Evolutionary conservation across 257 asterid genomes (phyloP), one percentile per base, ranked within the genome.

Genomic region (Jacaranda mimosifolia): DNA sequence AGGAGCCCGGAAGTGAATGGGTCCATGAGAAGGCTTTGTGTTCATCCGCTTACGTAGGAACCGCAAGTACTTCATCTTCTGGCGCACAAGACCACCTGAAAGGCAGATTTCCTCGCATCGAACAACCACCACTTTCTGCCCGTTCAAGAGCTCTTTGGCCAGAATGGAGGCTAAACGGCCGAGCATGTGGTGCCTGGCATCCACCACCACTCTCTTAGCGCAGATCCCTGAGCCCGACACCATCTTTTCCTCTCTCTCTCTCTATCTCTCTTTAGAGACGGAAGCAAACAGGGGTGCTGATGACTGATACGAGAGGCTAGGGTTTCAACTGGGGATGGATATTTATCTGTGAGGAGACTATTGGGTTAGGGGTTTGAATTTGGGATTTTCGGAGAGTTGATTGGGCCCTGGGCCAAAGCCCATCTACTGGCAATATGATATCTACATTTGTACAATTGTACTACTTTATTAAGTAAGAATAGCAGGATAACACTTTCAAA

Each of bases 1-100:
- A 4, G 87, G 90, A n/a, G 90, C 90, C 19, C 87, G 85, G 83
- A 86, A 86, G 38, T 86, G 87, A 45, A 86, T 86, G n/a, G 90
- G 90, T 0, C 90, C 90, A 35, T 86, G 90, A 21, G 90, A 83
- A 36, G 87, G 90, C 73, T 86, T 86, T 0, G 90, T 83, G 77
- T 86, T 86, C 90, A 86, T 86, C 57, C 90, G 56, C 84, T 86
- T 86, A 15, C 90, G 85, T 10, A 86, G 83, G 42, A 86, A 86
- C 73, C 90, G 66, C 73, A 81, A 18, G 36, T 83, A 86, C 73
- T 86, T 86, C 90, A 86, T 86, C 69, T 86, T 86, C 78, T 86
- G 90, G 70, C 90, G 87, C n/a, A 86, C 90, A 5, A 86, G 87
- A 3, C 90, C 90, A 32, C 90, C 90, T 1, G 90, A 86, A 0